These are phyloP conservation scores for Laetiporus sulphureus DNA, from an alignment of 1,284 basidiomycete species.

Conservation along the genomic window DNA sequence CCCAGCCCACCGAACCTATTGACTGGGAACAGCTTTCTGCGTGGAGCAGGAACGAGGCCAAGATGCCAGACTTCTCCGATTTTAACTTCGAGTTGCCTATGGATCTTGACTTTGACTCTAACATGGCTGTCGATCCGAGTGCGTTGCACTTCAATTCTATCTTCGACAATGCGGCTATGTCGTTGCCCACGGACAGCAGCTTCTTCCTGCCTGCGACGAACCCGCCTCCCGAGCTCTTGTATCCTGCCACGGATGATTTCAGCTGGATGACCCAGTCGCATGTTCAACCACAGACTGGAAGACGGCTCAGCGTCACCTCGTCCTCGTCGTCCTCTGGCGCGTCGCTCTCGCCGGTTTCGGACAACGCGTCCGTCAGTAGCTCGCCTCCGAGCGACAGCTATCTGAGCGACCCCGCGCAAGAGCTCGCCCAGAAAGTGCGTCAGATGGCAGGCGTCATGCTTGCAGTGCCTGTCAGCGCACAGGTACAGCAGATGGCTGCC, in stretches of 20 bases:
- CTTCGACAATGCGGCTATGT: conserved; percentile 18
- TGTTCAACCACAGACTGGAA: conserved; percentile 16
- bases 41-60: conserved; percentile 34
- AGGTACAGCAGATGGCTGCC: conserved; percentile 26
- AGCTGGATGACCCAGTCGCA: conserved; percentile 13
- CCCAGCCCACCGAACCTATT: conserved; percentile 25
- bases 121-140: conserved; percentile 55
- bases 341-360: conserved; percentile 41
- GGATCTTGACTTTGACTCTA: conserved; percentile 48
- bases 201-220: conserved; percentile 13
- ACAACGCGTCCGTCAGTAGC: conserved; percentile 20
- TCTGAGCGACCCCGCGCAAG: conserved; percentile 37
- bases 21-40: conserved; percentile 49
- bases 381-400: conserved; percentile 21
- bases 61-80: conserved; percentile 36
- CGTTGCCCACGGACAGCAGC: conserved; percentile 6
- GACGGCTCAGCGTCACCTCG: conserved; percentile 38
- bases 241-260: conserved; percentile 14
- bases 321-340: conserved; percentile 45
- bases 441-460: conserved; percentile 56
- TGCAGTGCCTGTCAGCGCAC: conserved; percentile 43
- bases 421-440: conserved; percentile 51
- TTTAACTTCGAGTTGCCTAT: conserved; percentile 37
- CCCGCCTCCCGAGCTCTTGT: conserved; percentile 13
- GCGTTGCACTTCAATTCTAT: conserved; percentile 47